Evolutionary conservation across 228 moss, liverwort and hornwort species (phyloP).

Genomic region (Sphagnum fallax): DNA sequence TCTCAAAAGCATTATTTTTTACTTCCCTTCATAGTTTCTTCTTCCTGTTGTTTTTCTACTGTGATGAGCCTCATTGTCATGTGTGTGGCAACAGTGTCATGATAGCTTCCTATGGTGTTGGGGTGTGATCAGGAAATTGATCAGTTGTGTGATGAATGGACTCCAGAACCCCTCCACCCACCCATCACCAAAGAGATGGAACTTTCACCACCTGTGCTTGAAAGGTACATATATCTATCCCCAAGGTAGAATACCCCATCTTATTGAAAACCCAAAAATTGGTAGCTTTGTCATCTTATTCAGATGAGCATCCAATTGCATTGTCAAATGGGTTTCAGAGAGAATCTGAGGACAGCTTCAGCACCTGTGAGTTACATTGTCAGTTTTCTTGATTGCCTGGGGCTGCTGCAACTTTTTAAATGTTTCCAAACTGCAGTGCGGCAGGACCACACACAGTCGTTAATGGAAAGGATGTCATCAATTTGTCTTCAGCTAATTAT

Average conservation of each 20-base stretch:
- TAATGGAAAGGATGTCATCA: slow-evolving; percentile 83
- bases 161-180: slow-evolving; percentile 84
- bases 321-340: background rate
- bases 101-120: background rate
- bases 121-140: slow-evolving; percentile 67
- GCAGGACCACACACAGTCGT: slow-evolving; percentile 80
- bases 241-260: background rate
- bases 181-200: slow-evolving; percentile 59
- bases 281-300: background rate
- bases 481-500: slow-evolving; percentile 79
- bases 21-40: background rate
- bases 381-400: background rate
- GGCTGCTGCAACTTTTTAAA: background rate
- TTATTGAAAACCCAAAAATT: background rate
- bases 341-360: background rate
- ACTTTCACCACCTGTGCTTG: slow-evolving; percentile 50
- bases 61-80: background rate
- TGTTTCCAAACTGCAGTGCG: slow-evolving; percentile 47
- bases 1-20: background rate
- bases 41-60: background rate
- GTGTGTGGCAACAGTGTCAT: background rate
- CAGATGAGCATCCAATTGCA: background rate
- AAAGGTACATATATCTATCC: slow-evolving; percentile 41
- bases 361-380: background rate
- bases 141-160: slow-evolving; percentile 97